Percentiles rank a stretch among this genome's conserved stretches.
Evolutionary conservation across 2,329 filamentous ascomycete species (phyloP).

Genomic region (Celoporthe dispersa): DNA sequence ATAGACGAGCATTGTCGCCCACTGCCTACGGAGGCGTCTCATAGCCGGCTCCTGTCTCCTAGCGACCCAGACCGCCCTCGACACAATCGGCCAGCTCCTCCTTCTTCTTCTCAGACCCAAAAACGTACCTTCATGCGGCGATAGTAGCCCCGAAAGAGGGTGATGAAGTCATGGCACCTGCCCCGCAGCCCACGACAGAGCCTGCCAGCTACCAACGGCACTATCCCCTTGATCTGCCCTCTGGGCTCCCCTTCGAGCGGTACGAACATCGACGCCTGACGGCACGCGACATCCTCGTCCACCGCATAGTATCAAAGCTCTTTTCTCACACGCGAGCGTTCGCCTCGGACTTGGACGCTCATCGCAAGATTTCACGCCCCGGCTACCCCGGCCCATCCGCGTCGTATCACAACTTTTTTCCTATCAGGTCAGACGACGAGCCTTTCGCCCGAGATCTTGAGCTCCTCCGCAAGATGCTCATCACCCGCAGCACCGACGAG

Average conservation of each 20-base stretch:
- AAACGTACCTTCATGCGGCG: too few species aligned
- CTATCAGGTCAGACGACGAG: conserved; percentile 33
- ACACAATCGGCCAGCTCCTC: too few species aligned
- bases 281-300: conserved; percentile 39
- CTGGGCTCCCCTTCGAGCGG: conserved; percentile 38
- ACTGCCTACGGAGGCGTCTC: neutral
- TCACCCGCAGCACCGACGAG: conserved; percentile 30
- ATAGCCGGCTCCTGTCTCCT: neutral
- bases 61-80: neutral
- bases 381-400: neutral
- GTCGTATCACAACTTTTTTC: conserved; percentile 23
- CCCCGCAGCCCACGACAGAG: neutral
- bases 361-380: neutral
- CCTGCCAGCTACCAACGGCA: conserved; percentile 29
- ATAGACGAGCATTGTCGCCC: neutral
- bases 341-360: conserved; percentile 26
- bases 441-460: conserved; percentile 37
- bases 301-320: conserved; percentile 39
- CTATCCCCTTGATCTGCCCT: conserved; percentile 41
- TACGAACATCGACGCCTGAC: conserved; percentile 41
- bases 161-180: neutral
- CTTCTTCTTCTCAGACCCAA: neutral
- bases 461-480: conserved; percentile 35
- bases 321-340: conserved; percentile 33
- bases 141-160: neutral